Evolutionary conservation across 345 rosid species (phyloP).

Genomic region (Aethionema arabicum): DNA sequence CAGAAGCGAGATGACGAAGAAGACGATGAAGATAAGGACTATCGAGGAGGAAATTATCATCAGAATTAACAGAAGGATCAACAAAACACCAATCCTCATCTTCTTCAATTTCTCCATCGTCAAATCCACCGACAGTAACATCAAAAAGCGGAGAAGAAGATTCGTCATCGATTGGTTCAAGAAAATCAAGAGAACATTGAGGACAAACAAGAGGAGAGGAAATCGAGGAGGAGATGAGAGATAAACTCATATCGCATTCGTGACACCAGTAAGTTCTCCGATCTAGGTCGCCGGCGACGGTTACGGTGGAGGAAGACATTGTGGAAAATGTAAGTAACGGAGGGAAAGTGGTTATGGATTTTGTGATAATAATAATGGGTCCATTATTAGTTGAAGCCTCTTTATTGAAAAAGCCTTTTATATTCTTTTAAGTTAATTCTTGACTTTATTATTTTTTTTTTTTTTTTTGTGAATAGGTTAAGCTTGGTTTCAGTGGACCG

Average conservation of each 20-base stretch:
- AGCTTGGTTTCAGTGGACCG: conserved; percentile 21
- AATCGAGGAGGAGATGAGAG: conserved; percentile 31
- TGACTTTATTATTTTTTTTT: background rate
- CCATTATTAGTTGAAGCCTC: conserved; percentile 18
- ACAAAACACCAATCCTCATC: conserved; percentile 39
- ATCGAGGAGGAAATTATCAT: conserved; percentile 48
- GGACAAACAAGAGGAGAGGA: conserved; percentile 43
- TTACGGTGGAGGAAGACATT: conserved; percentile 25
- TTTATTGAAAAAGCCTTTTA: background rate
- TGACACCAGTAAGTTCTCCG: conserved; percentile 61
- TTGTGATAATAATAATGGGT: conserved; percentile 26
- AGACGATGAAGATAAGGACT: conserved; percentile 49
- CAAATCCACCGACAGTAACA: conserved; percentile 34
- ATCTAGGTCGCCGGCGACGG: conserved; percentile 26
- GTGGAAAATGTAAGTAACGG: conserved; percentile 14
- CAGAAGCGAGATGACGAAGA: conserved; percentile 39
- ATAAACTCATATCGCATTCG: conserved; percentile 59
- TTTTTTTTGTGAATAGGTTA: background rate
- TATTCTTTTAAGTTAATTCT: background rate
- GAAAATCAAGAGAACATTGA: conserved; percentile 44
- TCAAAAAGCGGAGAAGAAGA: conserved; percentile 31
- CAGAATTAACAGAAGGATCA: conserved; percentile 36
- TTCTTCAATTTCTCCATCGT: conserved; percentile 36
- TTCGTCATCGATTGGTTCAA: conserved; percentile 40
- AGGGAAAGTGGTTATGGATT: conserved; percentile 20